Conservation (phyloP, 208 protist species). For the Crithidia bombi region DNA sequence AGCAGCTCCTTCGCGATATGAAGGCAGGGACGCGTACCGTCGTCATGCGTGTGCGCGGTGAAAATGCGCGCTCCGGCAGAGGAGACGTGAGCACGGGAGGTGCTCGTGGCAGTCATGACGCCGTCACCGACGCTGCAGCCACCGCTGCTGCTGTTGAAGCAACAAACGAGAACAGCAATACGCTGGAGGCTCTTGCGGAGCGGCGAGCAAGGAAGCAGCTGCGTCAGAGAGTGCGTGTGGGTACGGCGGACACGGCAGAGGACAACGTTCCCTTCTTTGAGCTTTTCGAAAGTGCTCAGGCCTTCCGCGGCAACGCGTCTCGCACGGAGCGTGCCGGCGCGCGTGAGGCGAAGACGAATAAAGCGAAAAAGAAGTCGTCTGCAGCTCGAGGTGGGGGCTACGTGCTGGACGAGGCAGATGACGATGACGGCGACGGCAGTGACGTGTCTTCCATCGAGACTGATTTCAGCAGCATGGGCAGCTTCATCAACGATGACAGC, state of each 20-base stretch:
- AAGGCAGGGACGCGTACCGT: constrained; percentile 37
- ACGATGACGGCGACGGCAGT: constrained; percentile 11
- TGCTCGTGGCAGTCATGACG: not conserved
- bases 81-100: constrained; percentile 4
- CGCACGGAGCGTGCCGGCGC: not conserved
- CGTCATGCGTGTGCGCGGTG: constrained; percentile 48
- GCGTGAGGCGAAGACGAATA: constrained; percentile 2
- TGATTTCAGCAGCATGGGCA: constrained; percentile 23
- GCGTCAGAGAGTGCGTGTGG: not conserved
- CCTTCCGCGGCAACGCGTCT: not conserved
- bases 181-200: not conserved
- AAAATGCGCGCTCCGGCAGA: constrained; percentile 17
- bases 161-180: not conserved
- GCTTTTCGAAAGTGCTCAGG: constrained; percentile 1
- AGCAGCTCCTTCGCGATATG: constrained; percentile 43
- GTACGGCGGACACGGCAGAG: constrained; percentile 1
- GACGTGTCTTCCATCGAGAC: constrained; percentile 27
- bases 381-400: constrained; percentile 22
- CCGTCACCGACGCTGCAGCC: not conserved
- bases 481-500: constrained; percentile 31
- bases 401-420: constrained; percentile 41
- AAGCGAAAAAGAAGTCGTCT: not conserved
- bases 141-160: not conserved
- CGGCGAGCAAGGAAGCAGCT: not conserved
- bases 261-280: constrained; percentile 17